phyloP scores from a whole-genome alignment of 306 rosid species.

The Arachis stenosperma region DNA sequence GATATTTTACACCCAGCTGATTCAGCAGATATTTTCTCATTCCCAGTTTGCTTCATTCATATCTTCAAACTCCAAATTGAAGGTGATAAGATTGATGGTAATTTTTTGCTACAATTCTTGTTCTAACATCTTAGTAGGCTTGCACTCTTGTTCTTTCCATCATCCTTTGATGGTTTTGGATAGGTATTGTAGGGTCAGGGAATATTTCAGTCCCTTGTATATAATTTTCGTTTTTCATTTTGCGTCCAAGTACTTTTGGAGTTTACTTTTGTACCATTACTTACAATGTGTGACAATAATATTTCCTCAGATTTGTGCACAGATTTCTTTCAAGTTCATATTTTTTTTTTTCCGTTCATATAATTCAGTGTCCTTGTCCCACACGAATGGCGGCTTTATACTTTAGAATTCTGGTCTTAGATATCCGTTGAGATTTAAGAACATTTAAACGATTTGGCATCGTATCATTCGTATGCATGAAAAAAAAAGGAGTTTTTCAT shows the following conservation, averaged over 20 bases:
- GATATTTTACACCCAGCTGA: conserved; percentile 36
- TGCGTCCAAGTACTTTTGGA: conserved; percentile 1
- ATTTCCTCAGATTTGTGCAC: neutral
- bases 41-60: conserved; percentile 19
- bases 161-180: conserved; percentile 57
- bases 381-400: no score
- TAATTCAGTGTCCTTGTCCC: neutral
- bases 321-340: neutral
- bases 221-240: conserved; percentile 27
- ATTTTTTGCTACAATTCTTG: neutral
- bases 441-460: no score
- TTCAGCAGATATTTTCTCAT: neutral
- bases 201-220: conserved; percentile 40
- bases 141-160: conserved; percentile 32
- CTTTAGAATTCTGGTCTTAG: no score
- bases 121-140: conserved; percentile 26
- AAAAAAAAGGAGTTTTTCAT: no score
- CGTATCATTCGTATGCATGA: no score
- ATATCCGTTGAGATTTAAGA: no score
- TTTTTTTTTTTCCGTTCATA: conserved; percentile 1
- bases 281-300: conserved; percentile 20
- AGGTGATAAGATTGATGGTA: conserved; percentile 20
- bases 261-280: conserved; percentile 27
- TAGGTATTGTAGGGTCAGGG: conserved; percentile 6
- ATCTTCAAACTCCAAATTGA: conserved; percentile 21